Conservation (phyloP, 768 basidiomycete genomes). For the Macrocybe gigantea region DNA sequence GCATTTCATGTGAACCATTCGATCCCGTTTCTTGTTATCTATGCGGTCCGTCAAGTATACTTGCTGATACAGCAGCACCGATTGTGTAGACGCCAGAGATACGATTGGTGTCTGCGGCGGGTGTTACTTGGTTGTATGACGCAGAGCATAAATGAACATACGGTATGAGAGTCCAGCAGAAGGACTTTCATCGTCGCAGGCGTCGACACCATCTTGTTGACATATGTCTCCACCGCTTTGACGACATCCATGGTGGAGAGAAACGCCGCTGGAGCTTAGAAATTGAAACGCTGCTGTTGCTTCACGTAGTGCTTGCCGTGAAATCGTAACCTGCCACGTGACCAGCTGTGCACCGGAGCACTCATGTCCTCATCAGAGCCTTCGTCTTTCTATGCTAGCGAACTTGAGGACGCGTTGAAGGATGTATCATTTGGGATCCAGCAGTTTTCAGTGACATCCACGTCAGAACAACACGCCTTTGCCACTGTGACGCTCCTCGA, state of each 20-base stretch:
- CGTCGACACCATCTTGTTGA: constrained; percentile 81
- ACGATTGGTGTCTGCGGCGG: constrained; percentile 84
- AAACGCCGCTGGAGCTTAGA: neutral
- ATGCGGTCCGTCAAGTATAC: constrained; percentile 97
- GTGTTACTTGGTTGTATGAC: constrained; percentile 3
- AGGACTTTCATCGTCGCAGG: constrained; percentile 94
- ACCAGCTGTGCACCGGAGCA: neutral
- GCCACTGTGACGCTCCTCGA: constrained; percentile 55
- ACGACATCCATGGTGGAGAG: constrained; percentile 78
- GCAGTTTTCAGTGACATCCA: constrained; percentile 34
- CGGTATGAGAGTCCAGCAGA: constrained; percentile 90
- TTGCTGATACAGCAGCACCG: constrained; percentile 87
- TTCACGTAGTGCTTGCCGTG: neutral
- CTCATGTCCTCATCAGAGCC: constrained; percentile 2
- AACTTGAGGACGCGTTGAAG: constrained; percentile 47
- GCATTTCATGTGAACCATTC: constrained; percentile 96
- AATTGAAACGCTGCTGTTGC: neutral
- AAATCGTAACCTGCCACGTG: neutral
- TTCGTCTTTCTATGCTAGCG: constrained; percentile 35
- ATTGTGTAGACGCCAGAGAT: constrained; percentile 91
- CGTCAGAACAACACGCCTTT: constrained; percentile 39
- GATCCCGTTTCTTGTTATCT: constrained; percentile 87
- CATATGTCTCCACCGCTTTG: constrained; percentile 92
- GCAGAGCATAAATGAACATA: constrained; percentile 25
- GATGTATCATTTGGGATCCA: constrained; percentile 57